These are phyloP conservation scores for Spatholobus suberectus DNA, from an alignment of 306 rosid genomes.

Conservation along the genomic window DNA sequence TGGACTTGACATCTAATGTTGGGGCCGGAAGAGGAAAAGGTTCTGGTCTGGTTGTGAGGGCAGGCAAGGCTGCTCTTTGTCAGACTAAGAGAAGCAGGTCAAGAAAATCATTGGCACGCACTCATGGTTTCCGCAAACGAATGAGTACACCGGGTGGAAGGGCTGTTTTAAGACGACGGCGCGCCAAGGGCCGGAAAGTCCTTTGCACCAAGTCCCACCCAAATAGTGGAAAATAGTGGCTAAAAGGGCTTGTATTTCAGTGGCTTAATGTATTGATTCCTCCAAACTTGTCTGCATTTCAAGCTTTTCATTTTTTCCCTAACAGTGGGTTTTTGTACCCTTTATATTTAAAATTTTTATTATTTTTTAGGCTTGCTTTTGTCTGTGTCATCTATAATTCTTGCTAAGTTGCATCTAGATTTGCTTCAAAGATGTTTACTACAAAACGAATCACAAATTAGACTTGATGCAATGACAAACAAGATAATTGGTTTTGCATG, in stretches of 20 bases:
- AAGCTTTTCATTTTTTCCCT: neutral
- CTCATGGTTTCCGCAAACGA: conserved; percentile 86
- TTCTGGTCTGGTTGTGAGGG: conserved; percentile 74
- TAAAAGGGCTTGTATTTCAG: neutral
- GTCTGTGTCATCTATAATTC: conserved; percentile 8
- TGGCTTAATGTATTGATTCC: conserved; percentile 28
- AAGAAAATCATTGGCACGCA: conserved; percentile 83
- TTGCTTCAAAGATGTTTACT: conserved; percentile 7
- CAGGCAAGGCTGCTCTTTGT: conserved; percentile 83
- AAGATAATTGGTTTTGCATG: neutral
- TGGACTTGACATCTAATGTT: conserved; percentile 55
- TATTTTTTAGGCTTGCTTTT: conserved; percentile 4
- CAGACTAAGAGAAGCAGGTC: conserved; percentile 91
- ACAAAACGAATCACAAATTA: neutral
- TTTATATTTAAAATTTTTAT: conserved; percentile 7
- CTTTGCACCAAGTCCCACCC: conserved; percentile 90
- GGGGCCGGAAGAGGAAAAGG: conserved; percentile 58
- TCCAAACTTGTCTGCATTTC: conserved; percentile 29
- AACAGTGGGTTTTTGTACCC: conserved; percentile 29
- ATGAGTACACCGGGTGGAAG: conserved; percentile 90
- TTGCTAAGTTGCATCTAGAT: conserved; percentile 22
- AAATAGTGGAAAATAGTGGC: conserved; percentile 64
- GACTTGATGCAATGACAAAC: conserved; percentile 12
- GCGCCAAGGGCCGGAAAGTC: conserved; percentile 90
- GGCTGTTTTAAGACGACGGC: conserved; percentile 78